phyloP scores from a whole-genome alignment of 257 asterid genomes.

The Solanum okadae region DNA sequence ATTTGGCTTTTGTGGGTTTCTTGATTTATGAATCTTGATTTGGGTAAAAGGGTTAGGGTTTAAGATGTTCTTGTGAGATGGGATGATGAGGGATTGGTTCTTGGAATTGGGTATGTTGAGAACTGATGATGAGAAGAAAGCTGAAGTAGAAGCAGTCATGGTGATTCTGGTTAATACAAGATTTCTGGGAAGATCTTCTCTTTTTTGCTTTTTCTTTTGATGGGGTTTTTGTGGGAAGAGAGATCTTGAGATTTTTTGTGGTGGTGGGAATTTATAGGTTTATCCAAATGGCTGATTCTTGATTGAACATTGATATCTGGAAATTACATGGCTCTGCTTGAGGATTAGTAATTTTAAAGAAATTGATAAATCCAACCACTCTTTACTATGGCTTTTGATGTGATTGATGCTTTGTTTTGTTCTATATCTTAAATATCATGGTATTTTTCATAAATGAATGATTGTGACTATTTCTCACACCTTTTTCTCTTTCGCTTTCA shows the following conservation, averaged over 20 bases:
- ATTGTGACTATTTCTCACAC: neutral
- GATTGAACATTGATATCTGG: neutral
- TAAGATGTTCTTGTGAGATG: neutral
- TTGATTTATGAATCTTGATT: constrained; percentile 5
- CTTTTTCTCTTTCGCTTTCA: neutral
- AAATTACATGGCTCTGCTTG: neutral
- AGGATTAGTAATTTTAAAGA: neutral
- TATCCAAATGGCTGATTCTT: neutral
- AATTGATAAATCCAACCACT: neutral
- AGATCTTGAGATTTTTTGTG: neutral
- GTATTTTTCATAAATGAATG: neutral
- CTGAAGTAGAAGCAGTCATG: constrained; percentile 12
- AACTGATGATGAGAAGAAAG: constrained; percentile 13
- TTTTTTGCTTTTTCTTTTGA: neutral
- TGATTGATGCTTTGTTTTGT: neutral
- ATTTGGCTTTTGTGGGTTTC: constrained; percentile 1
- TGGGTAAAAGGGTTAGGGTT: constrained; percentile 10
- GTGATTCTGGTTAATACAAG: neutral
- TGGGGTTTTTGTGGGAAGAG: neutral
- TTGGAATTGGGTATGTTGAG: constrained; percentile 20
- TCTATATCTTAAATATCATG: neutral
- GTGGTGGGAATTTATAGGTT: neutral
- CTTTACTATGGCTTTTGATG: neutral
- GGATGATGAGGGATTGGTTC: constrained; percentile 2
- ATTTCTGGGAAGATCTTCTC: neutral